Evolutionary conservation across 768 basidiomycete genomes (phyloP).

Genomic region (Pulveroboletus ravenelii): DNA sequence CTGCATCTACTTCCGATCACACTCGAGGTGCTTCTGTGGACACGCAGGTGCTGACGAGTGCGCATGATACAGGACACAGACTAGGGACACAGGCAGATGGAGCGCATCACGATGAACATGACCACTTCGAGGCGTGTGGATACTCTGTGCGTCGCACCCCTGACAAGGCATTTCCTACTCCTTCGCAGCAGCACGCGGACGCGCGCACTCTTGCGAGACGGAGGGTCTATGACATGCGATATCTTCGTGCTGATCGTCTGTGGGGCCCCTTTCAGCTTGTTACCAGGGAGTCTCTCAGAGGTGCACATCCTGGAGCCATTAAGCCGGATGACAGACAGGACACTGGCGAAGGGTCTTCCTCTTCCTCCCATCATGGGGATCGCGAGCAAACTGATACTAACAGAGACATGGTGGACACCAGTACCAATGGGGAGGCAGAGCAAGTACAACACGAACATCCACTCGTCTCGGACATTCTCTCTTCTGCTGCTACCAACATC

Average conservation of each 20-base stretch:
- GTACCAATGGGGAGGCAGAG: slow-evolving; percentile 8
- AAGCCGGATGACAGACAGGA: slow-evolving; percentile 1
- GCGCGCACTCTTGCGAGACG: slow-evolving; percentile 27
- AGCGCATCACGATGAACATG: neutral
- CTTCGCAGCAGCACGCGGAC: slow-evolving; percentile 16
- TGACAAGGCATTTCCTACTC: slow-evolving; percentile 8
- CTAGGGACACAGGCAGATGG: neutral
- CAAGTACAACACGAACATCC: slow-evolving; percentile 3
- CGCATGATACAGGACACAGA: neutral
- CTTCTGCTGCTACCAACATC: neutral
- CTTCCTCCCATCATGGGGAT: neutral
- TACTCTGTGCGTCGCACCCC: neutral
- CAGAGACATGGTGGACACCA: neutral
- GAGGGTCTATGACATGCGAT: slow-evolving; percentile 30
- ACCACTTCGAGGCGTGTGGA: neutral
- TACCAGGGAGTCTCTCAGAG: slow-evolving; percentile 1
- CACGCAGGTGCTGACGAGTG: neutral
- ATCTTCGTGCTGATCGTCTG: slow-evolving; percentile 24
- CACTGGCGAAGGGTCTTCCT: neutral
- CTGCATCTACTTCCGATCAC: neutral
- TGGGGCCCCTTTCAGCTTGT: slow-evolving; percentile 29
- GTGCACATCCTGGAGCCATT: neutral
- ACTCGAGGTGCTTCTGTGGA: neutral
- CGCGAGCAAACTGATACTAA: neutral
- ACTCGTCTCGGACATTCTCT: slow-evolving; percentile 9